Base-by-base conservation (phyloP, 352 stramenopile species). In the Nothophytophthora sp. region DNA sequence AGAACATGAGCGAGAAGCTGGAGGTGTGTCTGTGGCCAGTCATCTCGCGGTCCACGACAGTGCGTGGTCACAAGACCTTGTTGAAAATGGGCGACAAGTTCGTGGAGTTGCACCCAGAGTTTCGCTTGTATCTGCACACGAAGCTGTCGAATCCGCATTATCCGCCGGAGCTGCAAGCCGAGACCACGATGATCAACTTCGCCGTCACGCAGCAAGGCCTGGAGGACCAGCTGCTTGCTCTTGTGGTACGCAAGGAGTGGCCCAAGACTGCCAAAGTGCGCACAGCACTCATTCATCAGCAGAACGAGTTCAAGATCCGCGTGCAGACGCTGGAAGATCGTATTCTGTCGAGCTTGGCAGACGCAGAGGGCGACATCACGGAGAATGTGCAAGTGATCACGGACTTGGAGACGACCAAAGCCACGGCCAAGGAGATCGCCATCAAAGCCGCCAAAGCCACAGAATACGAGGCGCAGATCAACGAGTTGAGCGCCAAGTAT, bases 381-480 rank as follows among this genome's bases (percentile, higher is more conserved):
- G 92, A 98, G 63, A 97, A 99, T 60, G 94, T 98, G 5, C 88
- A 98, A 44, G 70, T 98, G 12, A 98, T 98, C 38, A 93, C 92
- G 19, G 92, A 96, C 18, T 67, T 98, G 18, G 95, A 98, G 62
- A 86, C 93, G 2, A 98, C 93, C 1, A 98, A 98, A 51, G 70
- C 76, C 5, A 97, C 96, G 2, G 81, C 89, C 12, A 68, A 85
- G 9, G 82, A 90, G 34, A 96, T 96, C 19, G 86, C 92, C 13
- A 54, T 63, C 22, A 90, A 94, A 44, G 78, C 87, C 12, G 85
- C 87, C 35, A 89, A 85, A 24, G 88, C 88, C 2, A 65, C 64
- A 4, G 79, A 83, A 28, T 90, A 86, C 37, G 81, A 95, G 37
- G 63, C 67, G 7, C 70, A 92, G 37, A 96, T 98, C 59, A 76